phyloP scores from a whole-genome alignment of 1,139 yeast species.

The Blastobotrys proliferans region DNA sequence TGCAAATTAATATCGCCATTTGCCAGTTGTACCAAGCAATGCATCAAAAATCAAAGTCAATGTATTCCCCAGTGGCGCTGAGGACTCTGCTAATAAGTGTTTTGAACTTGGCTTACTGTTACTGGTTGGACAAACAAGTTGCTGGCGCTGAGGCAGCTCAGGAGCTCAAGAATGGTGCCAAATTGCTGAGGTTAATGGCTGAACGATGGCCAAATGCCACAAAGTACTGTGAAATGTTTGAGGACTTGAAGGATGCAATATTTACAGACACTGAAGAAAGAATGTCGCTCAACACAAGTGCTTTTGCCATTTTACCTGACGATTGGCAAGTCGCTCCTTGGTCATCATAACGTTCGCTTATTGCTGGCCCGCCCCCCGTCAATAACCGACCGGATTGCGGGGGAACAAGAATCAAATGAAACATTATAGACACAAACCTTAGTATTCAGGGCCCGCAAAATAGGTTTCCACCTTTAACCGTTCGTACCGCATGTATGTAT shows the following conservation, averaged over 20 bases:
- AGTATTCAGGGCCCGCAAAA: too few relatives aligned
- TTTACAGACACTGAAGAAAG: too few relatives aligned
- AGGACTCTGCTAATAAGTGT: slow-evolving; percentile 16
- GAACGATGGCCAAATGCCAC: slow-evolving; percentile 18
- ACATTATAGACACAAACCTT: too few relatives aligned
- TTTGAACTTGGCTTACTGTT: slow-evolving; percentile 16
- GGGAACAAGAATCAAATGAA: too few relatives aligned
- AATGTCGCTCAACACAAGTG: too few relatives aligned
- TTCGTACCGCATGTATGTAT: too few relatives aligned
- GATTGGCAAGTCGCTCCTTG: too few relatives aligned
- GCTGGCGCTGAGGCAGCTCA: slow-evolving; percentile 2
- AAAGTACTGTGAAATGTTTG: slow-evolving; percentile 13
- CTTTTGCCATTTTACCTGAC: too few relatives aligned
- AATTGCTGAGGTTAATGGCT: slow-evolving; percentile 9
- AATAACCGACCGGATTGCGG: too few relatives aligned
- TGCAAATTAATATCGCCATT: slow-evolving; percentile 12
- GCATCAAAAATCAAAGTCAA: slow-evolving; percentile 8
- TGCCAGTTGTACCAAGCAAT: slow-evolving; percentile 17
- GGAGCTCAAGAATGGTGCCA: slow-evolving; percentile 11
- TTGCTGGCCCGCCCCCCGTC: too few relatives aligned
- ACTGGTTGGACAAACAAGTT: slow-evolving; percentile 14
- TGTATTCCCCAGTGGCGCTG: slow-evolving; percentile 15
- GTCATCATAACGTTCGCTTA: too few relatives aligned
- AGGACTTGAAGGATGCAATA: slow-evolving; percentile 12
- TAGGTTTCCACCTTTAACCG: too few relatives aligned